Base-by-base conservation (phyloP, 257 asterid species). In the Solanum virginianum region DNA sequence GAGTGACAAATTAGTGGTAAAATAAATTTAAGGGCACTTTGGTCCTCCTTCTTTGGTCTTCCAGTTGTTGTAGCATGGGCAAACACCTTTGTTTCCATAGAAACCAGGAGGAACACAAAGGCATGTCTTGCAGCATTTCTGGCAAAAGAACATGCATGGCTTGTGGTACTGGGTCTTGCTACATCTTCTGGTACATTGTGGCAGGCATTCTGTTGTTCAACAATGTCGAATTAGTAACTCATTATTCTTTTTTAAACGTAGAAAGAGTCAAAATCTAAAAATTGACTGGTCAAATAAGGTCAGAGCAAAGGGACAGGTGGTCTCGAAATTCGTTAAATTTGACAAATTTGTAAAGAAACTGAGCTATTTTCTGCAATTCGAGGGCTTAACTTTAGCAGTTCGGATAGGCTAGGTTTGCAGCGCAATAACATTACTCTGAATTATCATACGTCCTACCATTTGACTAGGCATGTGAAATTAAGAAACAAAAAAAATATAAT, bases 91-190 rank as follows among this genome's bases (percentile, higher is more conserved):
- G 87, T 91, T 89, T 6, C 93, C 96, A 54, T 89, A 90, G 85
- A 24, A 88, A 32, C 96, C 96, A 20, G 94, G 94, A 2, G 96
- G 96, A 4, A 93, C 96, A 75, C 96, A 93, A 0, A 90, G 93
- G 63, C 94, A 92, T 56, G 88, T 92, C 53, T 13, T 82, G 53
- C 96, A 92, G 56, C 94, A 92, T 24, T 91, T 90, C 26, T 91
- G 88, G 85, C 96, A 91, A 84, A 89, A 90, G 69, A 86, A 65
- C 84, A 89, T 57, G 56, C 97, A 93, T 24, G 90, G 86, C 74
- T 87, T 86, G 49, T 41, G 6, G 89, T 89, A 87, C 81, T 82
- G 89, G 13, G 96, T 93, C 53, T 43, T 16, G 82, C 84, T 24
- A 83, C 96, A 93, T 57, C 93, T 90, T 60, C 91, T 86, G 0